These are phyloP conservation scores for Ustilago hordei DNA, from an alignment of 1,284 basidiomycete genomes.

Conservation along the genomic window DNA sequence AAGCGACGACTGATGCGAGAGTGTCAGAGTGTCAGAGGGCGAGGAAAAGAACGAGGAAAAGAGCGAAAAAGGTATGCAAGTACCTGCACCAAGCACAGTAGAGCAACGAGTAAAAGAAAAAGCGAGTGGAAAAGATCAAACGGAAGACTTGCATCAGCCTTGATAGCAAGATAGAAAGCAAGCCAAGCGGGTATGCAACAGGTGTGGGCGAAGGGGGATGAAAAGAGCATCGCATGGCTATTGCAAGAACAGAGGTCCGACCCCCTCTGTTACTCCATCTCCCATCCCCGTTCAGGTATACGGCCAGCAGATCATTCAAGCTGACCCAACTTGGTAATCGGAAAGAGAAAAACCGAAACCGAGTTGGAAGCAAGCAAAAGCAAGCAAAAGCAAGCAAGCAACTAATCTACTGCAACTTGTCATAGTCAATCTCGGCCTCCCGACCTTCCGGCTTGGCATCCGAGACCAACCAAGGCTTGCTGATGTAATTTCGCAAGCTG, in stretches of 20 bases:
- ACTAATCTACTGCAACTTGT: constrained; percentile 37
- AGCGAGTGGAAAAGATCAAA: too few relatives aligned
- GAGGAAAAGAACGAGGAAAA: constrained; percentile 12
- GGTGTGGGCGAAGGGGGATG: constrained; percentile 39
- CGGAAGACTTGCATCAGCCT: too few relatives aligned
- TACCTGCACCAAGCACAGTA: constrained; percentile 7
- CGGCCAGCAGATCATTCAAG: constrained; percentile 27
- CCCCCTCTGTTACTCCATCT: constrained; percentile 59
- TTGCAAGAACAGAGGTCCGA: constrained; percentile 59
- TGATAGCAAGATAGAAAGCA: background rate
- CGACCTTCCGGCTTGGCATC: constrained; percentile 48
- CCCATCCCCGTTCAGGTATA: constrained; percentile 54
- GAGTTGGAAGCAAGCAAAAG: background rate
- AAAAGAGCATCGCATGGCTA: constrained; percentile 59
- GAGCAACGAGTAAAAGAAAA: background rate
- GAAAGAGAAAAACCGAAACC: background rate
- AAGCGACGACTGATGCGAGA: constrained; percentile 44
- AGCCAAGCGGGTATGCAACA: constrained; percentile 39
- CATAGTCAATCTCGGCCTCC: constrained; percentile 51
- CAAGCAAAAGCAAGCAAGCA: background rate
- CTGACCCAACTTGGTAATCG: constrained; percentile 1
- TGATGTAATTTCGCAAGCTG: constrained; percentile 95
- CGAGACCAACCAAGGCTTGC: constrained; percentile 74
- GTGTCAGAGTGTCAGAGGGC: constrained; percentile 13
- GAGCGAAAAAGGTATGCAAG: constrained; percentile 11